Base-by-base conservation (phyloP, 1,284 basidiomycete genomes). In the Agroathelia rolfsii region DNA sequence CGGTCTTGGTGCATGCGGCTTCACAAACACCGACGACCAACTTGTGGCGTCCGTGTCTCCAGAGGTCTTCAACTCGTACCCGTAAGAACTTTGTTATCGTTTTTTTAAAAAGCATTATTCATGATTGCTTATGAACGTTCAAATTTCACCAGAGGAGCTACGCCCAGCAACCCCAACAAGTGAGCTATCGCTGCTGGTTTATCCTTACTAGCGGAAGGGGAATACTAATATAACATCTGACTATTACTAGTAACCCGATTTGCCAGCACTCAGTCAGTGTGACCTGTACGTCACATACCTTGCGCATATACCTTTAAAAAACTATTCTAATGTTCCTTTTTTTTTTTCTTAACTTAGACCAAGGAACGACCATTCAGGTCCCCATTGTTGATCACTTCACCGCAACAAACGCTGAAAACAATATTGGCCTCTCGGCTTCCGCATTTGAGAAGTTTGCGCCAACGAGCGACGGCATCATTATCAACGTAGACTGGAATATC, bases 1-100 rank as follows among this genome's bases (percentile, higher is more conserved):
- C 11, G 61, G 54, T 11, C 46, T 61, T 21, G 64, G 64, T 13
- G 63, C 65, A 1, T 68, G 65, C 40, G 65, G 64, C 3, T 55
- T 48, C 36, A 58, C 49, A 13, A 64, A 62, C 40, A 59, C 48
- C 9, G 50, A 48, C 37, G 28, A 38, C 17, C 58, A 66, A 29
- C 37, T 50, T 20, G 59, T 67, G n/a, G 63, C 57, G 1, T 61
- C 61, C 3, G 59, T 64, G 9, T 59, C 62, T 1, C 32, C 34
- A 5, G 36, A 42, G 2, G 44, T 59, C n/a, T 66, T 62, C 50
- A 52, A 53, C 29, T 41, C 30, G 8, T 66, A 52, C 46, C 62
- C 62, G 58, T 61, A 41, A 31, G 58, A n/a, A n/a, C n/a, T n/a
- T n/a, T n/a, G n/a, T 49, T 19, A 11, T 23, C 15, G 6, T 14